Base-by-base conservation (phyloP, 495 filamentous ascomycete species). In the Aspergillus homomorphus region DNA sequence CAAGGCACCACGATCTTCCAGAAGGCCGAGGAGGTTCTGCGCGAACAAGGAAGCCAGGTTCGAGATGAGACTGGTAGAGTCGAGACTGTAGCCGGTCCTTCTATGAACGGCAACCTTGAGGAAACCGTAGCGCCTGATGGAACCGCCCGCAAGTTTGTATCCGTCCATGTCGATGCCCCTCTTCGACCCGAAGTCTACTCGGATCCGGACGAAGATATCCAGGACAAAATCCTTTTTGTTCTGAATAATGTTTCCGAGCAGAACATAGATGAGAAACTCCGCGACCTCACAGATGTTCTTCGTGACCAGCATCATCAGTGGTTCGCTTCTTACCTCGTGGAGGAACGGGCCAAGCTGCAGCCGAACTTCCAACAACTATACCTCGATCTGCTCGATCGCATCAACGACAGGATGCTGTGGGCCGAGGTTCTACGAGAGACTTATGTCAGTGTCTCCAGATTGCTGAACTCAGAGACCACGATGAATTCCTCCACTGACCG, bases 321-420 rank as follows among this genome's bases (percentile, higher is more conserved):
- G 94, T 98, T 99, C 63, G 94, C 94, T 9, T 84, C 83, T 18
- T 95, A 96, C 68, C 76, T 99, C n/a, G 94, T 99, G 12, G 92
- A 96, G 65, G 89, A 96, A 69, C 91, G 93, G 15, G 95, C 94
- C 12, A 98, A 96, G 74, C 82, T 94, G 75, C 92, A 99, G 66
- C 92, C 92, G 4, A 99, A 98, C 66, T 96, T 91, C 69, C 94
- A 99, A 57, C 77, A 87, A 28, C 84, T 98, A 5, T 99, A 98
- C 69, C 82, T 98, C 28, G 89, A 95, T 58, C 82, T 99, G 21
- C 81, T 99, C 45, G 87, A 88, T 45, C 86, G 88, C 57, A 92
- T 97, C 66, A 82, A 87, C 57, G 84, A 91, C 64, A 88, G 81
- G 69, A 74, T 80, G 4, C 74, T 99, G 0, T 96, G 89, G 89